Conservation (phyloP, 1,284 basidiomycete species). For the Malassezia furfur region DNA sequence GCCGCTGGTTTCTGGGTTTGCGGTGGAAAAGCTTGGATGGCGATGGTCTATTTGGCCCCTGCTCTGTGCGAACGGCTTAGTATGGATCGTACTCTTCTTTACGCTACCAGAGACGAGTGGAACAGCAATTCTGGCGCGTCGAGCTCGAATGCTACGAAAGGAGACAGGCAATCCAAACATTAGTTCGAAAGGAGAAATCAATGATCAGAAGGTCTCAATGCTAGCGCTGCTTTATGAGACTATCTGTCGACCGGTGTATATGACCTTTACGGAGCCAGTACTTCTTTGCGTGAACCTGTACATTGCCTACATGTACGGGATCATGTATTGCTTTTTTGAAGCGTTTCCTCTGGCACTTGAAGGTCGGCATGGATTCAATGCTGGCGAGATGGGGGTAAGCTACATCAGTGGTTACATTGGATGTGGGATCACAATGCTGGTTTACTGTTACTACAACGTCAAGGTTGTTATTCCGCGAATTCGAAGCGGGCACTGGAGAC, state of each 20-base stretch:
- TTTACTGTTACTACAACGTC: constrained; percentile 16
- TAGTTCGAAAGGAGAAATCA: constrained; percentile 18
- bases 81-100: constrained; percentile 23
- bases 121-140: constrained; percentile 16
- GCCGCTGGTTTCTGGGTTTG: constrained; percentile 30
- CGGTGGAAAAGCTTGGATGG: constrained; percentile 39
- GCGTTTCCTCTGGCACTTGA: constrained; percentile 18
- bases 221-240: constrained; percentile 5
- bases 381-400: constrained; percentile 17
- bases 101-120: constrained; percentile 21
- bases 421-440: constrained; percentile 5
- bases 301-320: constrained; percentile 20
- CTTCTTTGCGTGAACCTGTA: constrained; percentile 18
- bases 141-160: constrained; percentile 16
- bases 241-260: constrained; percentile 20
- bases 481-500: constrained; percentile 47
- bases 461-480: constrained; percentile 11
- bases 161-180: constrained; percentile 9
- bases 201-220: constrained; percentile 4
- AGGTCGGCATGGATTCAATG: constrained; percentile 19
- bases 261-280: constrained; percentile 20
- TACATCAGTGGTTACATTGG: constrained; percentile 20
- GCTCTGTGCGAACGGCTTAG: constrained; percentile 34
- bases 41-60: constrained; percentile 45
- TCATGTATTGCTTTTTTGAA: constrained; percentile 20